Conservation (phyloP, 2,329 filamentous ascomycete genomes). For the Kalaharituber pfeilii region DNA sequence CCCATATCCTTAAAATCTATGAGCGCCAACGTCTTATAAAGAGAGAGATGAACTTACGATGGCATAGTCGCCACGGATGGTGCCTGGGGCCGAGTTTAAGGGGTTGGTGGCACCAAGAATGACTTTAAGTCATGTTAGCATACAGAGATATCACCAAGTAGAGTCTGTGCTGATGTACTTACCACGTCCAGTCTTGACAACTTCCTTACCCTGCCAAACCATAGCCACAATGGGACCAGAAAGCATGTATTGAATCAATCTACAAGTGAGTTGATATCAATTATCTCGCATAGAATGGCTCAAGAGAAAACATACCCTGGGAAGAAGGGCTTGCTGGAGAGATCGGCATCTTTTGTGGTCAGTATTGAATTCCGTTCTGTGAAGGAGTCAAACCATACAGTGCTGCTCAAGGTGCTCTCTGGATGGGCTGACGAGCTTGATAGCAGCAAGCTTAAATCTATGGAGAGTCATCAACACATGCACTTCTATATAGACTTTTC, state of each 20-base stretch:
- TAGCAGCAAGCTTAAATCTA: conserved; percentile 94
- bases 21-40: not conserved
- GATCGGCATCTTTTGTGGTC: conserved; percentile 51
- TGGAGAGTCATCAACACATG: conserved; percentile 14
- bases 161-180: conserved; percentile 31
- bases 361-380: conserved; percentile 2
- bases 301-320: conserved; percentile 49
- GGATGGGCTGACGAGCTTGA: conserved; percentile 81
- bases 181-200: conserved; percentile 94
- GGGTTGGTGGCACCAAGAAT: conserved; percentile 99
- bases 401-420: conserved; percentile 97
- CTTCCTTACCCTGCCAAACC: conserved; percentile 98
- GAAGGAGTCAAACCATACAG: conserved; percentile 39
- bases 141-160: not conserved
- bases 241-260: conserved; percentile 49
- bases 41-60: conserved; percentile 42
- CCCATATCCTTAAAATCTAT: conserved; percentile 44
- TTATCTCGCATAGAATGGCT: not conserved
- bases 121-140: conserved; percentile 31
- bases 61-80: conserved; percentile 89
- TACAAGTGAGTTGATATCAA: conserved; percentile 4
- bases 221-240: conserved; percentile 96
- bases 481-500: conserved; percentile 1
- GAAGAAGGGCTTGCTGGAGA: conserved; percentile 94
- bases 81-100: conserved; percentile 79